Evolutionary conservation across 768 basidiomycete genomes (phyloP).

Genomic region (Gautieria morchelliformis): DNA sequence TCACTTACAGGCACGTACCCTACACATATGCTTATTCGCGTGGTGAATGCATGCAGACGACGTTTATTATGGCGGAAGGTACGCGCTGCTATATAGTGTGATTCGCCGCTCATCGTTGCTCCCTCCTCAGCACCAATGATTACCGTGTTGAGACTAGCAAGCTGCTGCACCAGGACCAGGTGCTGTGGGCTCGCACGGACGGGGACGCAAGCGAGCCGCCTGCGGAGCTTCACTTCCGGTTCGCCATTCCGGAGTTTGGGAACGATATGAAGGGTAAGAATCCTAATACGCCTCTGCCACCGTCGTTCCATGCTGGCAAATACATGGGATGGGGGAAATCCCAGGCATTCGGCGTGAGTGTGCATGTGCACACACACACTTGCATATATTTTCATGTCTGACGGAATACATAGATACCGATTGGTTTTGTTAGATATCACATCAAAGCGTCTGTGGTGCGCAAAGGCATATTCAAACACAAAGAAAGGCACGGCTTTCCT

Average conservation of each 20-base stretch:
- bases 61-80: not conserved
- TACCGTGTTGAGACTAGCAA: not conserved
- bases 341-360: not conserved
- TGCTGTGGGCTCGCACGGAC: too few species aligned
- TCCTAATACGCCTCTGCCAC: not conserved
- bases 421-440: conserved; percentile 6
- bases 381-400: not conserved
- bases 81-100: too few species aligned
- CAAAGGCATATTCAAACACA: too few species aligned
- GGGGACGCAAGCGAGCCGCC: not conserved
- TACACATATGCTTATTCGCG: not conserved
- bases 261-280: not conserved
- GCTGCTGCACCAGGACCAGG: too few species aligned
- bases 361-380: not conserved
- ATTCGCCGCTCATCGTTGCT: too few species aligned
- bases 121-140: not conserved
- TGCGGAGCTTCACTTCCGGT: not conserved
- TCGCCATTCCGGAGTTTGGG: not conserved
- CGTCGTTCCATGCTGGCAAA: not conserved
- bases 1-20: not conserved
- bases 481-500: not conserved
- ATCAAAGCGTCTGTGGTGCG: too few species aligned
- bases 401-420: not conserved
- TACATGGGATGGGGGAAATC: not conserved
- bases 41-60: not conserved